These are phyloP conservation scores for Halophytophthora batemanensis DNA, from an alignment of 352 stramenopile species.

Conservation along the genomic window DNA sequence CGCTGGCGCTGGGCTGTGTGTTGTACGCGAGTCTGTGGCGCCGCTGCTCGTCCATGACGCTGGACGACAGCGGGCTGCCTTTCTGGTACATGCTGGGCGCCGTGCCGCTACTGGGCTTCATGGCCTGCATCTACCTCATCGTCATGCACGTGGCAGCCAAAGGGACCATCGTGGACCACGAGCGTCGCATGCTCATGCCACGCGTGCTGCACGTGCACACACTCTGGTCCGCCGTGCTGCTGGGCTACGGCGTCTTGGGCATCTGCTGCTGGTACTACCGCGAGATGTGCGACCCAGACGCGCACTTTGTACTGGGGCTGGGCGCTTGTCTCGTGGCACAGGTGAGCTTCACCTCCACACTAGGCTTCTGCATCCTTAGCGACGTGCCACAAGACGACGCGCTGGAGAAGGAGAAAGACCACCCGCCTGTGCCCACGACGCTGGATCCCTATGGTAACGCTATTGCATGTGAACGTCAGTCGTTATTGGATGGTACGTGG, in stretches of 20 bases:
- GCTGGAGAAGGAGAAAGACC: constrained; percentile 22
- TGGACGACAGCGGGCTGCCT: constrained; percentile 52
- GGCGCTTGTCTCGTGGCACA: constrained; percentile 56
- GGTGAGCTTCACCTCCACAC: constrained; percentile 66
- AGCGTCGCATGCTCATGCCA: constrained; percentile 86
- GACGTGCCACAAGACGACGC: constrained; percentile 34
- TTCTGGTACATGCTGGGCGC: constrained; percentile 81
- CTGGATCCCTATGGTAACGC: constrained; percentile 65
- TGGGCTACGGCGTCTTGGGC: constrained; percentile 53
- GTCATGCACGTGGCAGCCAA: constrained; percentile 81
- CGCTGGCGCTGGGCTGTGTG: constrained; percentile 56
- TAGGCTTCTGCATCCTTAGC: constrained; percentile 68
- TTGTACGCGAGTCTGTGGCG: constrained; percentile 65
- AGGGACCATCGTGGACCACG: constrained; percentile 83
- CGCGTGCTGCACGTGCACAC: constrained; percentile 72
- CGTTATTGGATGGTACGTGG: constrained; percentile 69
- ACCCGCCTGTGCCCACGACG: constrained; percentile 14
- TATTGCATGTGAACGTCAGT: constrained; percentile 69
- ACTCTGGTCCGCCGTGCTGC: constrained; percentile 70
- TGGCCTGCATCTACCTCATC: constrained; percentile 84
- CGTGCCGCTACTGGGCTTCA: constrained; percentile 70
- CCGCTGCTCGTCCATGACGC: constrained; percentile 57
- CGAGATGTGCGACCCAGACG: constrained; percentile 69
- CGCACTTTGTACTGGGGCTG: constrained; percentile 76
- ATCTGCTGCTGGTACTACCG: constrained; percentile 69